Evolutionary conservation across 306 rosid species (phyloP).

Genomic region (Alnus rubra): DNA sequence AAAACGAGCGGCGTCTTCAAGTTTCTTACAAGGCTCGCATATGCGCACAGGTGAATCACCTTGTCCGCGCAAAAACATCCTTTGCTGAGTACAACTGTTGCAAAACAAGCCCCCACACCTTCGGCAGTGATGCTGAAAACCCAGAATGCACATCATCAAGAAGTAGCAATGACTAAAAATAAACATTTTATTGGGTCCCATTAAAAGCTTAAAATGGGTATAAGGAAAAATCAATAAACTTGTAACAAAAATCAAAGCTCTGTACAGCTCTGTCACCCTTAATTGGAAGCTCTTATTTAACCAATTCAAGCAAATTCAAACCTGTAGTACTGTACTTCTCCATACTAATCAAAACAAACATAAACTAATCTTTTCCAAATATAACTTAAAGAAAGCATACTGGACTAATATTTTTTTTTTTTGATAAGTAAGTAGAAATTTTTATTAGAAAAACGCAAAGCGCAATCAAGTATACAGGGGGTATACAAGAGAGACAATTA

Average conservation of each 20-base stretch:
- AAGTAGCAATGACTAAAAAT: constrained; percentile 10
- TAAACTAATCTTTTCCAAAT: background rate
- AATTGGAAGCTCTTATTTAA: background rate
- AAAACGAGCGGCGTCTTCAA: constrained; percentile 92
- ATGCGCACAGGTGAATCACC: constrained; percentile 95
- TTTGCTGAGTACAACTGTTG: constrained; percentile 71
- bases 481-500: no score
- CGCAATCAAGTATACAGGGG: no score
- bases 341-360: background rate
- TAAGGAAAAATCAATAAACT: background rate
- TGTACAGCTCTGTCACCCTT: background rate
- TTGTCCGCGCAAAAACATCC: constrained; percentile 93
- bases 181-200: constrained; percentile 19
- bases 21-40: constrained; percentile 91
- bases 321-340: background rate
- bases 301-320: background rate
- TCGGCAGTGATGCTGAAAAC: constrained; percentile 90
- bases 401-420: background rate
- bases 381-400: background rate
- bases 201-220: constrained; percentile 13
- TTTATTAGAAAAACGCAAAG: no score
- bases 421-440: no score
- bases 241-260: background rate
- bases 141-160: constrained; percentile 25
- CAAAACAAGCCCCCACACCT: constrained; percentile 96